Evolutionary conservation across 768 basidiomycete species (phyloP).

Genomic region (Rhodotorula sphaerocarpa): DNA sequence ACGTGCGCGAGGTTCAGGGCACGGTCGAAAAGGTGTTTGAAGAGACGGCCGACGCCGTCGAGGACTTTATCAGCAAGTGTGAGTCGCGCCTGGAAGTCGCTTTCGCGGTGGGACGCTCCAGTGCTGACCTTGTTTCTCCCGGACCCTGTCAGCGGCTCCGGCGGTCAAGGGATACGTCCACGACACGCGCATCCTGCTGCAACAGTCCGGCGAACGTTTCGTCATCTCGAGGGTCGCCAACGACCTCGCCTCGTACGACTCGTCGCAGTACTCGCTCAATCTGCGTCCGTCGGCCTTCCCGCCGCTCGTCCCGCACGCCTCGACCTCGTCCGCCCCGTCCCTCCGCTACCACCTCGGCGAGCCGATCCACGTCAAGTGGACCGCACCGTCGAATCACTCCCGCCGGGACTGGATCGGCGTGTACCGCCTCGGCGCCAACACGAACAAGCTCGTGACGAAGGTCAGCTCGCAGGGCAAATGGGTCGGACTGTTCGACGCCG

Average conservation of each 20-base stretch:
- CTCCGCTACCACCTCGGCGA: conserved; percentile 81
- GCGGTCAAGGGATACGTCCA: conserved; percentile 79
- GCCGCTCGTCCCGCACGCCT: conserved; percentile 15
- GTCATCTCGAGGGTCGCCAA: conserved; percentile 87
- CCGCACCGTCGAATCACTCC: conserved; percentile 75
- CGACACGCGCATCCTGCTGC: conserved; percentile 81
- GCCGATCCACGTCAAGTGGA: conserved; percentile 76
- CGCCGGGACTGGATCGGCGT: conserved; percentile 87
- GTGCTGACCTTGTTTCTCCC: not conserved
- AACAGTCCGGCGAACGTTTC: conserved; percentile 80
- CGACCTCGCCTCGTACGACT: conserved; percentile 71
- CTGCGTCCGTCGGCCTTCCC: conserved; percentile 49
- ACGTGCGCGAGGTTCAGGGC: conserved; percentile 81
- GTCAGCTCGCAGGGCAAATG: conserved; percentile 81
- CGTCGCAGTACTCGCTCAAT: conserved; percentile 65
- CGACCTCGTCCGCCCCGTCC: conserved; percentile 12
- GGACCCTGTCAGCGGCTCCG: conserved; percentile 71
- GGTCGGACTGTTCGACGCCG: conserved; percentile 81
- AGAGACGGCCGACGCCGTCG: conserved; percentile 82
- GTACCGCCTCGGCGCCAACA: conserved; percentile 67
- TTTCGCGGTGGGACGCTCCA: not conserved
- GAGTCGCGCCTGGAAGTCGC: not conserved
- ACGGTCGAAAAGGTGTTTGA: conserved; percentile 94
- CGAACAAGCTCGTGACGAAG: conserved; percentile 69
- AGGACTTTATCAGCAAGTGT: conserved; percentile 80